Conservation (phyloP, 2,329 filamentous ascomycete genomes). For the Aureobasidium uvarum region DNA sequence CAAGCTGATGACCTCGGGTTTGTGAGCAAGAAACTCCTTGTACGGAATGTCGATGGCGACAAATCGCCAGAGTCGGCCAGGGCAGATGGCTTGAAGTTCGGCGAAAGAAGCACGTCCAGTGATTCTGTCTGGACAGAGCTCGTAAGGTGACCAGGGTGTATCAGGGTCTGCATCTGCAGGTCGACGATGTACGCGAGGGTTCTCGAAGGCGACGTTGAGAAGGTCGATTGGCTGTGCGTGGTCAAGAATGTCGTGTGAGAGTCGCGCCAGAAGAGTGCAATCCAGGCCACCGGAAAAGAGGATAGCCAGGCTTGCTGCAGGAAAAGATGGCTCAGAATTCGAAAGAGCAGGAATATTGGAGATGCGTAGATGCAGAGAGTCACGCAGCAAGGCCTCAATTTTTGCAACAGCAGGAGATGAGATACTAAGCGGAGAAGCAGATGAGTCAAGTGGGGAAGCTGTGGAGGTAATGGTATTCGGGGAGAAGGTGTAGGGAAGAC, state of each 20-base stretch:
- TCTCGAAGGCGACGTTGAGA: conserved; percentile 96
- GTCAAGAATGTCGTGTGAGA: conserved; percentile 75
- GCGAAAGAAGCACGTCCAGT: conserved; percentile 77
- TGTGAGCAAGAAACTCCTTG: conserved; percentile 66
- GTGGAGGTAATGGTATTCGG: conserved; percentile 1
- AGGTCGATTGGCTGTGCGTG: conserved; percentile 71
- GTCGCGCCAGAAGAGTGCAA: conserved; percentile 80
- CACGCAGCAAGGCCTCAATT: conserved; percentile 30
- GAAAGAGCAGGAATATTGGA: conserved; percentile 59
- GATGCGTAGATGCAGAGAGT: conserved; percentile 44
- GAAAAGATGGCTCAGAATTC: not conserved
- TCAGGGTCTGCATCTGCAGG: conserved; percentile 32
- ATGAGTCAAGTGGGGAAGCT: not conserved
- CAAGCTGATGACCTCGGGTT: conserved; percentile 66
- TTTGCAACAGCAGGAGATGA: conserved; percentile 14
- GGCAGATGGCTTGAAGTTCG: conserved; percentile 71
- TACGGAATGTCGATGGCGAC: conserved; percentile 83
- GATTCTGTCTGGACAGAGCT: conserved; percentile 83
- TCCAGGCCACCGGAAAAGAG: conserved; percentile 94
- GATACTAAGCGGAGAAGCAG: not conserved
- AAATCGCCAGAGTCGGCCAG: conserved; percentile 74
- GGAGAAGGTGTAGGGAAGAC: conserved; percentile 1
- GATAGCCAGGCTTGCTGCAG: conserved; percentile 62
- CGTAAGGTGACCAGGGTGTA: conserved; percentile 56
- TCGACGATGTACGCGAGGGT: conserved; percentile 63